Evolutionary conservation across 2,329 filamentous ascomycete genomes (phyloP), one percentile per base, ranked within the genome.

Genomic region (Colletotrichum orchidophilum): DNA sequence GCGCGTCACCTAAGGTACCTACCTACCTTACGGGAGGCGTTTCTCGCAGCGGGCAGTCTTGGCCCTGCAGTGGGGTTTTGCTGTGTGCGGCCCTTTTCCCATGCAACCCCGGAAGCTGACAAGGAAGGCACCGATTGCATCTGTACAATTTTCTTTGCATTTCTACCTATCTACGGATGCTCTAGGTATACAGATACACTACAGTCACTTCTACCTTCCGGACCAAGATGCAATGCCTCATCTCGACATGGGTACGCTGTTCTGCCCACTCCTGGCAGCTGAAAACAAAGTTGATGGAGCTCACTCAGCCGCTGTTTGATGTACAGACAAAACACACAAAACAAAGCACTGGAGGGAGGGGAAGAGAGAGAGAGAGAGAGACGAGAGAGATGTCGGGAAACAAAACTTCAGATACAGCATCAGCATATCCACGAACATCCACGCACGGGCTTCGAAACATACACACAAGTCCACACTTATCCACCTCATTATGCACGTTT

Each of bases 401-500:
- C 29, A 27, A n/a, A n/a, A 11, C 29, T 33, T 33, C 5, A 50
- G 13, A 50, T 39, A 27, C 58, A 24, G 29, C 42, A 9, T 24
- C 57, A 27, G 12, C 31, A 42, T 59, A 24, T 42, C 55, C 55
- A 46, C 33, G 8, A 29, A 29, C 18, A 46, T 31, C 57, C 57
- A 21, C 39, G 24, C 26, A 27, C 9, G 31, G 15, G 27, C 62
- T 61, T 18, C 15, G 31, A 54, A 66, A 60, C 54, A 66, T 46
- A 53, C 62, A 26, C 53, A 5, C 29, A 39, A 55, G 42, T 50
- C 59, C 29, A 49, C 29, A n/a, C 46, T 62, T 65, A 50, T 52
- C 63, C 49, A 60, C 39, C 46, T 49, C 49, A 39, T 61, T 49
- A 70, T 70, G 63, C 67, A 54, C 46, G 29, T 50, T 61, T 59